Evolutionary conservation across 2,329 filamentous ascomycete species (phyloP).

Genomic region (Pleochaeta shiraiana): DNA sequence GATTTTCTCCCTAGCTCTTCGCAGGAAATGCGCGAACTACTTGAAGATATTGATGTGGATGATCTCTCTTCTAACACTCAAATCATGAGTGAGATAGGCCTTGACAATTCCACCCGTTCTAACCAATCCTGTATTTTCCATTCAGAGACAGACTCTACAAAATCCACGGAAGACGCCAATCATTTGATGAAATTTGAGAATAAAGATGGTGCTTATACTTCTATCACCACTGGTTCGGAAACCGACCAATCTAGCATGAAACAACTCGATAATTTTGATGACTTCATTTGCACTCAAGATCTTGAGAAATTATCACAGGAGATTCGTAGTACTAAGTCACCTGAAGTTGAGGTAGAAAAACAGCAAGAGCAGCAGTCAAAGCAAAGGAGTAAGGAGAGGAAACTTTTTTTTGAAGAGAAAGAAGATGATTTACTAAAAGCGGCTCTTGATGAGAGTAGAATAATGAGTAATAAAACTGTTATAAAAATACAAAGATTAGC

Average conservation of each 20-base stretch:
- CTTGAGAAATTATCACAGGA: constrained; percentile 26
- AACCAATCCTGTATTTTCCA: background rate
- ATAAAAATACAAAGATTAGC: background rate
- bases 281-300: constrained; percentile 22
- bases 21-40: constrained; percentile 25
- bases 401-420: constrained; percentile 15
- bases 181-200: background rate
- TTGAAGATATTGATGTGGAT: constrained; percentile 9
- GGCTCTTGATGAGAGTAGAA: constrained; percentile 12
- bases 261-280: constrained; percentile 5
- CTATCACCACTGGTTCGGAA: background rate
- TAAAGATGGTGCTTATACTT: background rate
- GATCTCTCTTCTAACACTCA: constrained; percentile 13
- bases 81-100: constrained; percentile 11
- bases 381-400: constrained; percentile 2
- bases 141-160: background rate
- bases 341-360: constrained; percentile 1
- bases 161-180: background rate
- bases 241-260: background rate
- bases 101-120: background rate
- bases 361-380: background rate
- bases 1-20: constrained; percentile 34
- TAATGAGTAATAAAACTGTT: background rate
- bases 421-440: constrained; percentile 13
- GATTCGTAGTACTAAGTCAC: constrained; percentile 22